Evolutionary conservation across 73 alveolate species (phyloP).

Genomic region (Paraurostyla sp.): DNA sequence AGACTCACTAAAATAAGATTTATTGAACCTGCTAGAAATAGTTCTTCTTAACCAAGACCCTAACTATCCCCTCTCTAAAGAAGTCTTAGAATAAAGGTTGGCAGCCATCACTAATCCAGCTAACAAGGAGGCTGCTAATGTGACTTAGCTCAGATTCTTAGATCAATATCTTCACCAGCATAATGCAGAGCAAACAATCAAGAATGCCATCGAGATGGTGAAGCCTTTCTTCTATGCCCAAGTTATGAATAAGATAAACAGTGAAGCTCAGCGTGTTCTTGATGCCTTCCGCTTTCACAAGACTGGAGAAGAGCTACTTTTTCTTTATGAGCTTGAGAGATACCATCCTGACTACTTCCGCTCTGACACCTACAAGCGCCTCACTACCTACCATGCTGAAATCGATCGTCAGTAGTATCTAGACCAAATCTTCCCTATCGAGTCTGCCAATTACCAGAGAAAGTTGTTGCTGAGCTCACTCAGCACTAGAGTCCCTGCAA

Average conservation of each 20-base stretch:
- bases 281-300: neutral
- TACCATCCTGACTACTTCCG: neutral
- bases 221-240: slow-evolving; percentile 26
- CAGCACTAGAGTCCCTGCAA: neutral
- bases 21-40: neutral
- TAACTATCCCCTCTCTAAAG: neutral
- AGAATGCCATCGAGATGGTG: slow-evolving; percentile 15
- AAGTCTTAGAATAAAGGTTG: slow-evolving; percentile 24
- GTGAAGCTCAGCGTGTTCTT: neutral
- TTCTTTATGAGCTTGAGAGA: neutral
- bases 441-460: neutral
- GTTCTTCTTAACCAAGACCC: slow-evolving; percentile 9
- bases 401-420: neutral
- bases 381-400: neutral
- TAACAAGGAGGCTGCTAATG: neutral
- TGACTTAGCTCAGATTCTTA: neutral
- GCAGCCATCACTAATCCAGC: neutral
- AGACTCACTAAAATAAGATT: neutral
- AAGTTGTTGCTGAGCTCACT: neutral
- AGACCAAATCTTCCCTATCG: neutral
- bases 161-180: slow-evolving; percentile 34
- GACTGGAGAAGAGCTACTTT: neutral
- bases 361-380: neutral
- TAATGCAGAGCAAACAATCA: slow-evolving; percentile 26
- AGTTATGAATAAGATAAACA: neutral